Base-by-base conservation (phyloP, 1,139 yeast species). In the Suzukiozyma palmioleophila region DNA sequence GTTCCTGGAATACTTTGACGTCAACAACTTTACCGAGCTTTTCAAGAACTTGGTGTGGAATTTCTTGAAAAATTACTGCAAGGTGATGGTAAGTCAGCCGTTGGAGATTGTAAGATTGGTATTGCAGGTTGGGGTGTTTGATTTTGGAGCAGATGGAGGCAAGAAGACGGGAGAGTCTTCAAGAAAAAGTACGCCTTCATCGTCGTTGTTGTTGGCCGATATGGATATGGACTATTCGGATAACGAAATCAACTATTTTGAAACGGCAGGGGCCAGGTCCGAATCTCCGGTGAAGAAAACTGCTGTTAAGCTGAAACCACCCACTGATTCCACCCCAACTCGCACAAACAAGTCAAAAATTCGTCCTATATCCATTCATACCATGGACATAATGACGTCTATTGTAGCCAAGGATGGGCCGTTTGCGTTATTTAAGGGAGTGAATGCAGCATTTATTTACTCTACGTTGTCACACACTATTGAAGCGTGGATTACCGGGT, bases 401-500 rank as follows among this genome's bases (percentile, higher is more conserved):
- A 62, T 90, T 33, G 70, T 82, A 42, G 69, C 84, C 9, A 77
- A 78, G 47, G 97, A 88, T 52, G 97, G 97, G 0, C 80, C 88
- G 1, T 69, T 81, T 54, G 96, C 96, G 1, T 64, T 88, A 24
- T 86, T 95, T 77, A 75, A 94, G 52, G 96, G 95, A 3, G 73
- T 87, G 33, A 89, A 92, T 57, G 87, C 96, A 1, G 74, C 95
- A 1, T 90, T 89, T 55, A 70, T 92, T 26, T 75, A 84, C 55
- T 84, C 77, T 43, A 84, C 95, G 0, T 67, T 89, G 33, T 77
- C 84, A 1, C 79, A 81, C 42, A 85, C 95, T 1, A 67, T 89
- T 37, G 95, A 87, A 54, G 89, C 96, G 1, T 90, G 97, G 97
- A 71, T 88, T 33, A 83, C 95, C 0, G 96, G 96, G 6, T 79